Base-by-base conservation (phyloP, 2,329 filamentous ascomycete genomes). In the Nemania sp. region DNA sequence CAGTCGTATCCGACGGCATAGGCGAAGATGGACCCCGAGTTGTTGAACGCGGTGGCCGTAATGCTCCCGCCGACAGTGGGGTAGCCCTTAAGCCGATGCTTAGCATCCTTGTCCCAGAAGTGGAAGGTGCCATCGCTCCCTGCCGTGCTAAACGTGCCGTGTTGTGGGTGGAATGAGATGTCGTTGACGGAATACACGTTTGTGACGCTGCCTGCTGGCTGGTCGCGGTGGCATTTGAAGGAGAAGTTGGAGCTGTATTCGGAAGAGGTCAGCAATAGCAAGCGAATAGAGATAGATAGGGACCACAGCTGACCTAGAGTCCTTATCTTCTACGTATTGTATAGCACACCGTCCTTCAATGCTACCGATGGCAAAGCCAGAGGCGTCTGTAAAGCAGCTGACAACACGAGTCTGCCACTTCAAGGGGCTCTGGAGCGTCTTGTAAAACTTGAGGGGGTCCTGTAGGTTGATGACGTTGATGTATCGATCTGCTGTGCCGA, bases 361-460 rank as follows among this genome's bases (percentile, higher is more conserved):
- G 73, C 91, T 96, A 56, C 95, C 95, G 52, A 99, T 91, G 1
- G 95, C 95, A 72, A 96, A 99, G 5, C 95, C 95, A 0, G 87
- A 88, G 6, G 92, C 90, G 74, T 99, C 94, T 13, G 89, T 87
- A 75, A 99, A 99, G 80, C 94, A 98, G 79, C 90, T 95, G 53
- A 98, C 91, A 12, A 96, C 92, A 60, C 94, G 84, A 1, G 95
- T 99, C 82, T 99, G 95, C 92, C 93, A 99, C 80, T 99, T 99
- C 46, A 99, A 84, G 2, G 95, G 95, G 72, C 92, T 97, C 78
- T 97, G 92, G 52, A 97, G 84, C 10, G 91, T 94, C 84, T 99
- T 99, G 85, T 96, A 97, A 77, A 97, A 92, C 70, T 91, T 92
- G 54, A 86, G 86, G 3, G 95, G 95, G 63, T 96, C 89, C 73